Evolutionary conservation across 2,329 filamentous ascomycete species (phyloP).

Genomic region (Exophiala calicioides): DNA sequence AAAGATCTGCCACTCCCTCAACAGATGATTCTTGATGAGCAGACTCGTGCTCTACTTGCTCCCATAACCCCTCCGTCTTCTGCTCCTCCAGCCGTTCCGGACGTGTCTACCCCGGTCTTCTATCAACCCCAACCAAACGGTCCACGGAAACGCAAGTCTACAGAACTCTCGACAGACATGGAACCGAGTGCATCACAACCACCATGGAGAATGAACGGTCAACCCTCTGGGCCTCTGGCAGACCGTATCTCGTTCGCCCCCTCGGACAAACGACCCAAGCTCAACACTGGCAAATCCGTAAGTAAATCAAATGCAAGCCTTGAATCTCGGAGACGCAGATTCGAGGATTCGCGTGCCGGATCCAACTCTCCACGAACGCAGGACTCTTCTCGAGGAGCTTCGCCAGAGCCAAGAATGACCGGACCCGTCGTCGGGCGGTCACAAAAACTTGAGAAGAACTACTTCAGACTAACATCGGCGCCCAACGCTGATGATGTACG

Average conservation of each 20-base stretch:
- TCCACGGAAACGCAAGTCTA: conserved; percentile 81
- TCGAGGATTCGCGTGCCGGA: conserved; percentile 59
- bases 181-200: conserved; percentile 53
- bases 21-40: conserved; percentile 73
- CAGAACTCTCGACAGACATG: conserved; percentile 59
- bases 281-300: conserved; percentile 55
- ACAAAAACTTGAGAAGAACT: conserved; percentile 84
- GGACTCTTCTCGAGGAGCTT: conserved; percentile 46
- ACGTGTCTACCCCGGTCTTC: conserved; percentile 20
- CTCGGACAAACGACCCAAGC: conserved; percentile 51
- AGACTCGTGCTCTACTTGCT: conserved; percentile 40
- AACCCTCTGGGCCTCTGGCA: conserved; percentile 57
- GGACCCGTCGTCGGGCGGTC: conserved; percentile 84
- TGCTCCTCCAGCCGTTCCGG: no score
- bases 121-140: conserved; percentile 32
- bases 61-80: conserved; percentile 27
- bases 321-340: conserved; percentile 87
- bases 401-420: conserved; percentile 46
- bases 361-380: conserved; percentile 41
- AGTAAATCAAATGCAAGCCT: conserved; percentile 90
- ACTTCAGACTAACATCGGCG: conserved; percentile 87
- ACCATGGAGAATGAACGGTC: conserved; percentile 75
- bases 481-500: conserved; percentile 88
- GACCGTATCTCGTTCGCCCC: conserved; percentile 69
- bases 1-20: conserved; percentile 80